phyloP scores from a whole-genome alignment of 805 yeast genomes.

The Saturnispora kantuleensis region DNA sequence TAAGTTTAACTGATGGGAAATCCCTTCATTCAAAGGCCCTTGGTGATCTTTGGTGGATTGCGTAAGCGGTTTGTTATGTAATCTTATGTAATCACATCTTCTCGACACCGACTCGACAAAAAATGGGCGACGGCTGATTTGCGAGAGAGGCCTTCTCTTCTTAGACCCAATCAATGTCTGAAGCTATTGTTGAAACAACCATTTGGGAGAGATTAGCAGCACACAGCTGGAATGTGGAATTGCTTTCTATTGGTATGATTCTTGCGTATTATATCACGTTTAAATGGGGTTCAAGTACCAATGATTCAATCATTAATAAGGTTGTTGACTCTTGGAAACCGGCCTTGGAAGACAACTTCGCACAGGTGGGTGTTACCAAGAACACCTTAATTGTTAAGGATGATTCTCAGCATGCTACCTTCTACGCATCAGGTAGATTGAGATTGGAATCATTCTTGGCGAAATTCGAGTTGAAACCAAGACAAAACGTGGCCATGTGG shows the following conservation, averaged over 20 bases:
- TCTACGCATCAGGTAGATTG: conserved; percentile 85
- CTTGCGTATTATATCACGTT: conserved; percentile 39
- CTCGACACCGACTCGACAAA: too few species aligned
- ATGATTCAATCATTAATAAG: conserved; percentile 43
- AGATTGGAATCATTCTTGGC: conserved; percentile 57
- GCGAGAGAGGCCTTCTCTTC: not conserved
- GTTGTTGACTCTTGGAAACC: conserved; percentile 39
- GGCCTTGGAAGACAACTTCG: conserved; percentile 57
- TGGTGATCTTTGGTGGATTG: too few species aligned
- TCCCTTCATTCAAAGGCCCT: not conserved
- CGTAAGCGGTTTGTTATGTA: too few species aligned
- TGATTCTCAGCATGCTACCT: conserved; percentile 46
- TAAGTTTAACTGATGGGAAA: not conserved
- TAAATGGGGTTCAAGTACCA: conserved; percentile 49
- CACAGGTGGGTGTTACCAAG: conserved; percentile 57
- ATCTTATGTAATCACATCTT: too few species aligned
- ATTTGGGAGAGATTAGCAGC: conserved; percentile 44
- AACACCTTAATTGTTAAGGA: conserved; percentile 47
- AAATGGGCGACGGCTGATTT: not conserved
- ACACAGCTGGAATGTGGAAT: conserved; percentile 75
- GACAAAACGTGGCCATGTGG: conserved; percentile 71
- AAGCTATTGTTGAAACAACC: conserved; percentile 51
- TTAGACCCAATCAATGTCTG: conserved; percentile 15
- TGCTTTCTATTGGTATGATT: conserved; percentile 43
- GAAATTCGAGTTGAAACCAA: conserved; percentile 56